These are phyloP conservation scores for Trichosanthes truncata DNA, from an alignment of 306 rosid genomes.

Conservation along the genomic window DNA sequence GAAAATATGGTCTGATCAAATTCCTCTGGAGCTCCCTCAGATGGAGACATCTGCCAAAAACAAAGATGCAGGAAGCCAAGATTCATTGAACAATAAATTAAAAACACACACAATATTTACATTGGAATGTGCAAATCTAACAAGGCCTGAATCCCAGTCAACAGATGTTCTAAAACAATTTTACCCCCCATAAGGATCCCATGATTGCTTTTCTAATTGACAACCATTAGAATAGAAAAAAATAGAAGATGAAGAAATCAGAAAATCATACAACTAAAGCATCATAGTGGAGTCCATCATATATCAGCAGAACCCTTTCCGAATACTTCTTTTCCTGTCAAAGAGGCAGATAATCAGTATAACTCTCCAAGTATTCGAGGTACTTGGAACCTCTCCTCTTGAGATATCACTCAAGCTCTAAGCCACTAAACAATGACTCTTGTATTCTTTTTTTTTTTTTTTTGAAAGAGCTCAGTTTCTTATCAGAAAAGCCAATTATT, in stretches of 20 bases:
- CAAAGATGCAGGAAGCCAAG: slow-evolving; percentile 15
- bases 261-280: slow-evolving; percentile 69
- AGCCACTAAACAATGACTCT: too few relatives aligned
- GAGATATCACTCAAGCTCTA: too few relatives aligned
- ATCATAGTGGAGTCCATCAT: slow-evolving; percentile 95
- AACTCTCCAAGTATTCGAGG: too few relatives aligned
- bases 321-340: slow-evolving; percentile 64
- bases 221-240: background rate
- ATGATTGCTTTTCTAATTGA: background rate
- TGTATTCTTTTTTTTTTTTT: too few relatives aligned
- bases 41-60: slow-evolving; percentile 57
- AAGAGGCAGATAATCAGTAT: slow-evolving; percentile 17
- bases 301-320: slow-evolving; percentile 77
- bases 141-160: background rate
- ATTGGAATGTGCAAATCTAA: background rate
- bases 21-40: slow-evolving; percentile 81
- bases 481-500: too few relatives aligned
- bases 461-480: too few relatives aligned
- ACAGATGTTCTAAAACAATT: background rate
- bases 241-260: background rate
- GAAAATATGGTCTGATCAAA: slow-evolving; percentile 86
- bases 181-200: background rate
- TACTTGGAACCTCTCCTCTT: too few relatives aligned
- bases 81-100: background rate
- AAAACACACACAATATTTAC: background rate